Evolutionary conservation across 148 eudicot species (phyloP).

Genomic region (Vaccinium myrtillus): DNA sequence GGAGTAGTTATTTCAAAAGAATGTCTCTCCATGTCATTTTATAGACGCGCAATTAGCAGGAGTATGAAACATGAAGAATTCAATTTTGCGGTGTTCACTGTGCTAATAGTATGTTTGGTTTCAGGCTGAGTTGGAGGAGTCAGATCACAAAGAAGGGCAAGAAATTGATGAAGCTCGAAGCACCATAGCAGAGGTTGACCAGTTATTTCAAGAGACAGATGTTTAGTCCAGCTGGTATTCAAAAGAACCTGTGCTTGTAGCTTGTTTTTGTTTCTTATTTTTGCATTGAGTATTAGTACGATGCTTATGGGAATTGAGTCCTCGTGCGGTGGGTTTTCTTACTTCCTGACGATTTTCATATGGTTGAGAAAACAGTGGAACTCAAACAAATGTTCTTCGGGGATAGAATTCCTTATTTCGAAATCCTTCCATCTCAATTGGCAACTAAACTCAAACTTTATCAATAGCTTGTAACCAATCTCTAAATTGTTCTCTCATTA

Average conservation of each 20-base stretch:
- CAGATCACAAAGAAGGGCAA: conserved; percentile 54
- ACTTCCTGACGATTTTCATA: no score
- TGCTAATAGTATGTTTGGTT: background rate
- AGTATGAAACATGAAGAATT: background rate
- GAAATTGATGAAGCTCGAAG: conserved; percentile 72
- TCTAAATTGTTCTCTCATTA: background rate
- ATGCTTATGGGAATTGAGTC: background rate
- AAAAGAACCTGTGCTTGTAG: background rate
- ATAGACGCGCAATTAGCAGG: background rate
- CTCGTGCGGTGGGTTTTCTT: background rate
- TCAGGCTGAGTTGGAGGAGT: conserved; percentile 63
- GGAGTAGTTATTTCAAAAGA: background rate
- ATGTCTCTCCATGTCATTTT: background rate
- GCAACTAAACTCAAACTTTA: background rate
- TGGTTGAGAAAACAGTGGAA: no score
- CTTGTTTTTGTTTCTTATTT: background rate
- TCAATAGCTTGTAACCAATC: background rate
- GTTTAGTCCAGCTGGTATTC: background rate
- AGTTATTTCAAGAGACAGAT: conserved; percentile 15
- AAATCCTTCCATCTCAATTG: background rate
- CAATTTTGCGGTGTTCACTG: background rate
- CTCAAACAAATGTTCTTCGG: no score
- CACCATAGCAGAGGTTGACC: conserved; percentile 62
- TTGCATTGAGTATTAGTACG: background rate
- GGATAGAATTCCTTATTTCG: no score